These are phyloP conservation scores for Tetrapisispora iriomotensis DNA, from an alignment of 805 yeast species.

Conservation along the genomic window DNA sequence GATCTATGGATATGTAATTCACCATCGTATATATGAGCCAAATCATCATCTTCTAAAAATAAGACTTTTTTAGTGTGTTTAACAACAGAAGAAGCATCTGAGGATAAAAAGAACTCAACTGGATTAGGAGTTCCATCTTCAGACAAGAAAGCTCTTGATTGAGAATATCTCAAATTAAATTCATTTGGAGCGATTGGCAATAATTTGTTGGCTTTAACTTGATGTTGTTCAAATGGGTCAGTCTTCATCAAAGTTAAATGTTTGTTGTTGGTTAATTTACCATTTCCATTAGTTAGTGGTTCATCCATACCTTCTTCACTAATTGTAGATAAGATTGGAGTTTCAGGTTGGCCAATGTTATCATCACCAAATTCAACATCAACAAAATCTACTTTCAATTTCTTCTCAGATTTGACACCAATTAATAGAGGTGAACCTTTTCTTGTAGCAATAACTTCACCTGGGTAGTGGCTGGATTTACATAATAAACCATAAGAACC, in stretches of 20 bases:
- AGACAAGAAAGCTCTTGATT: constrained; percentile 91
- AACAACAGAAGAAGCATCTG: constrained; percentile 94
- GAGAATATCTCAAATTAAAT: constrained; percentile 64
- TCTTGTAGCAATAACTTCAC: constrained; percentile 93
- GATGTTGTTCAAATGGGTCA: constrained; percentile 1
- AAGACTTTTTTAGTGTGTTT: constrained; percentile 96
- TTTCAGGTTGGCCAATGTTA: constrained; percentile 29
- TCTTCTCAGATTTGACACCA: constrained; percentile 94
- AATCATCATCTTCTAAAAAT: constrained; percentile 95
- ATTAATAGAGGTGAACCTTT: constrained; percentile 95
- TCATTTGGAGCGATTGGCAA: constrained; percentile 50
- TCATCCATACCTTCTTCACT: constrained; percentile 1
- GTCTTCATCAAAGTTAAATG: neutral
- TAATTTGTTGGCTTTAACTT: constrained; percentile 15
- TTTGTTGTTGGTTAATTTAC: constrained; percentile 2
- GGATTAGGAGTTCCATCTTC: constrained; percentile 92
- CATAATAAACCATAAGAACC: constrained; percentile 96
- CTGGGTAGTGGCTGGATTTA: constrained; percentile 85
- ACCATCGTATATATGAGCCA: constrained; percentile 96
- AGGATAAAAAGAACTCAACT: constrained; percentile 88
- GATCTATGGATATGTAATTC: constrained; percentile 98
- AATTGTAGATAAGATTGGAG: constrained; percentile 20
- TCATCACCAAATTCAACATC: constrained; percentile 93
- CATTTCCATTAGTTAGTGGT: constrained; percentile 2
- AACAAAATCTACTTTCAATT: constrained; percentile 93